Conservation (phyloP, 2,329 filamentous ascomycete genomes). For the Chrysosporium keratinophilum region DNA sequence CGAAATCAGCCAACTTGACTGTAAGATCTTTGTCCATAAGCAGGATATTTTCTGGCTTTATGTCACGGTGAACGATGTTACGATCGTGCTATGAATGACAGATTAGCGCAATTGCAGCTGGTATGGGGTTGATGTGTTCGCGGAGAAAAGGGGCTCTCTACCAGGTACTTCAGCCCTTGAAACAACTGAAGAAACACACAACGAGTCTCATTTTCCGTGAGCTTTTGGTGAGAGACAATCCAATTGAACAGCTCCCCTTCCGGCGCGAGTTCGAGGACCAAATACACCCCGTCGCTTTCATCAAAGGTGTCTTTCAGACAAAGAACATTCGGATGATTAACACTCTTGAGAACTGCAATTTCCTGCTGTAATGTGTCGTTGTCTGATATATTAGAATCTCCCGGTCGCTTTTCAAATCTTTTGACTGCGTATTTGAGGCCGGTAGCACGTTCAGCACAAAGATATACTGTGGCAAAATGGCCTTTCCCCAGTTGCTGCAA, state of each 20-base stretch:
- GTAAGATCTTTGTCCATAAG: slow-evolving; percentile 73
- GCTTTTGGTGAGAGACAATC: slow-evolving; percentile 82
- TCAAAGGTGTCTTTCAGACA: slow-evolving; percentile 94
- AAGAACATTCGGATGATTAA: slow-evolving; percentile 84
- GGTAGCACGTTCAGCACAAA: slow-evolving; percentile 75
- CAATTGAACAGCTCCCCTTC: slow-evolving; percentile 94
- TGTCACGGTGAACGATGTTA: slow-evolving; percentile 93
- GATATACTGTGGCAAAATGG: slow-evolving; percentile 87
- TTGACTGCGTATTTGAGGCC: slow-evolving; percentile 86
- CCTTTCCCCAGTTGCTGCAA: slow-evolving; percentile 83
- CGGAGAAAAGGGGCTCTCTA: slow-evolving; percentile 39
- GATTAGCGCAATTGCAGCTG: neutral
- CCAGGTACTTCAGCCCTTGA: slow-evolving; percentile 87
- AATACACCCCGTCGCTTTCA: slow-evolving; percentile 78
- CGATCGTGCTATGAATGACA: slow-evolving; percentile 60
- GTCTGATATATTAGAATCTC: slow-evolving; percentile 73
- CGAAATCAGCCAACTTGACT: slow-evolving; percentile 92
- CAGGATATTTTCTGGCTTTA: slow-evolving; percentile 95
- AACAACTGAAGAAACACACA: slow-evolving; percentile 87
- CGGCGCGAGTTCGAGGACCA: slow-evolving; percentile 79
- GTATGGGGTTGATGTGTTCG: neutral
- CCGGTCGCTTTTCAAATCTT: slow-evolving; percentile 76
- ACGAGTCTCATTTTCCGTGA: slow-evolving; percentile 72
- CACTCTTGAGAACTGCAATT: slow-evolving; percentile 92
- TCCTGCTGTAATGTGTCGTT: slow-evolving; percentile 85